Evolutionary conservation across 2,329 filamentous ascomycete genomes (phyloP).

Genomic region (Fusarium albosuccineum): DNA sequence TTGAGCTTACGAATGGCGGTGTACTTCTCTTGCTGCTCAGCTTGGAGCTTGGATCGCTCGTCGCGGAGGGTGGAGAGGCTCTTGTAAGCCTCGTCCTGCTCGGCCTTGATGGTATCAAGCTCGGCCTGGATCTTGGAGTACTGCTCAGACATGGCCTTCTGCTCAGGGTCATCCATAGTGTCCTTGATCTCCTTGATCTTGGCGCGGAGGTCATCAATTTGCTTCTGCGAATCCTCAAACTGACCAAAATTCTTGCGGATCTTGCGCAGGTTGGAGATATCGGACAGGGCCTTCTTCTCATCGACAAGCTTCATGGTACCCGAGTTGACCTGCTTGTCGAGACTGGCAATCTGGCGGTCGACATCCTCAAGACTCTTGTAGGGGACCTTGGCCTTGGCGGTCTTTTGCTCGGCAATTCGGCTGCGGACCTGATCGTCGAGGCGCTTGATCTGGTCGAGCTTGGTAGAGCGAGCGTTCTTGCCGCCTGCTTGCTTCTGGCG

Average conservation of each 20-base stretch:
- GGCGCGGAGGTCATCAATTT: constrained; percentile 86
- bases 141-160: constrained; percentile 86
- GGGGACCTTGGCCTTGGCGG: constrained; percentile 80
- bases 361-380: constrained; percentile 93
- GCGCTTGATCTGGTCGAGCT: constrained; percentile 92
- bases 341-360: constrained; percentile 81
- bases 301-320: constrained; percentile 96
- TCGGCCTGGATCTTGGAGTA: constrained; percentile 90
- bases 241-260: constrained; percentile 90
- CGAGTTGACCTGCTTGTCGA: constrained; percentile 88
- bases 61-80: constrained; percentile 86
- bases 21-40: constrained; percentile 89
- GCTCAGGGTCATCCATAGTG: constrained; percentile 89
- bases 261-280: constrained; percentile 87
- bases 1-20: constrained; percentile 85
- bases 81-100: constrained; percentile 93
- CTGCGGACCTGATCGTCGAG: constrained; percentile 91
- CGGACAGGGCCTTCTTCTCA: constrained; percentile 91
- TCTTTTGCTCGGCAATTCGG: constrained; percentile 88
- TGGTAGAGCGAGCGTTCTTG: constrained; percentile 82
- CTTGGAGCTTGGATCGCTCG: constrained; percentile 85
- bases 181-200: constrained; percentile 93
- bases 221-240: constrained; percentile 88
- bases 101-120: constrained; percentile 88
- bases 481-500: constrained; percentile 87